Evolutionary conservation across 2,329 filamentous ascomycete species (phyloP).

Genomic region (Metarhizium anisopliae): DNA sequence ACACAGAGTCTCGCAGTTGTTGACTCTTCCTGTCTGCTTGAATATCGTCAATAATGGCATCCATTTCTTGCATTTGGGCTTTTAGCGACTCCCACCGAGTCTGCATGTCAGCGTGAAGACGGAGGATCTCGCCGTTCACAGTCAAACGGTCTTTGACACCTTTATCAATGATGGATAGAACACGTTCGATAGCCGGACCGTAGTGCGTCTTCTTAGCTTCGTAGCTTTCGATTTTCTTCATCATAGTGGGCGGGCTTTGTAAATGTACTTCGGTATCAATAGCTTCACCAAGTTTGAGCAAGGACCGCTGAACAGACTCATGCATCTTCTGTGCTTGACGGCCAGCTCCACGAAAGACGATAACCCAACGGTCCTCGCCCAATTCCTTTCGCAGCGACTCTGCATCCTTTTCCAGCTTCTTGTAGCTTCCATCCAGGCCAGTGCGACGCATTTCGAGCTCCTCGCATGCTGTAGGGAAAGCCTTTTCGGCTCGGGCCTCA

Average conservation of each 20-base stretch:
- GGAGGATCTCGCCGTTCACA: constrained; percentile 89
- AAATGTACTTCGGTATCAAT: constrained; percentile 67
- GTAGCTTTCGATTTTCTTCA: constrained; percentile 84
- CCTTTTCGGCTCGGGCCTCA: constrained; percentile 61
- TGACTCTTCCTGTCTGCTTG: constrained; percentile 54
- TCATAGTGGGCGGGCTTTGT: constrained; percentile 59
- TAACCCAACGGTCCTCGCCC: constrained; percentile 90
- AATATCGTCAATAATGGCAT: constrained; percentile 65
- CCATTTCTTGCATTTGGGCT: constrained; percentile 67
- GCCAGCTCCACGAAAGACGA: constrained; percentile 89
- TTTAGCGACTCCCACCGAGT: constrained; percentile 72
- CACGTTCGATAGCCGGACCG: constrained; percentile 82
- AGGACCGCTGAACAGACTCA: constrained; percentile 83
- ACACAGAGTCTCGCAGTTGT: constrained; percentile 84
- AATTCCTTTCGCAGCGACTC: constrained; percentile 83
- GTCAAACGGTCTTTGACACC: constrained; percentile 94
- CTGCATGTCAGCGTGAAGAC: constrained; percentile 77
- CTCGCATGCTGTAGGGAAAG: constrained; percentile 85
- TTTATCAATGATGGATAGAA: constrained; percentile 86
- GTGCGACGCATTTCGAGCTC: constrained; percentile 71
- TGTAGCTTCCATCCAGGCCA: constrained; percentile 75
- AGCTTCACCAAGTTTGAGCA: constrained; percentile 71
- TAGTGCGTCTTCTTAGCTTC: constrained; percentile 94
- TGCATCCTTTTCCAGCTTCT: constrained; percentile 80
- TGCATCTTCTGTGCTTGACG: constrained; percentile 94